Percentiles rank a stretch among this genome's conserved stretches.
phyloP scores from a whole-genome alignment of 192 early-diverging fungal genomes.

The Coemansia brasiliensis region DNA sequence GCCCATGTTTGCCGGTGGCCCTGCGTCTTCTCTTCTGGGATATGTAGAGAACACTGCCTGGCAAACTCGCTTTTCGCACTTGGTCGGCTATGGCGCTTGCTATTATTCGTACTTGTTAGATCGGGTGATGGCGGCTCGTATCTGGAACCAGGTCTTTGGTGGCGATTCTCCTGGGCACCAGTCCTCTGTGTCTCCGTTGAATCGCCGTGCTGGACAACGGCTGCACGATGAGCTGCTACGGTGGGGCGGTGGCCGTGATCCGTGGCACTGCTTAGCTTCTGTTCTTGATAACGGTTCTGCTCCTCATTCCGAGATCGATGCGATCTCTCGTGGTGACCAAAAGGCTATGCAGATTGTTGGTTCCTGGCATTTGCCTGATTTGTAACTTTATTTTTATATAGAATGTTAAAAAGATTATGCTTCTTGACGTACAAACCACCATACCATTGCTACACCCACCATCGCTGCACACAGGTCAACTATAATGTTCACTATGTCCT shows the following conservation, averaged over 20 bases:
- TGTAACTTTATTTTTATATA: slow-evolving; percentile 29
- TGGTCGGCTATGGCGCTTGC: slow-evolving; percentile 87
- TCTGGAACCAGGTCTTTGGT: slow-evolving; percentile 74
- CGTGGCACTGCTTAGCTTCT: slow-evolving; percentile 75
- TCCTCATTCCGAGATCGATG: slow-evolving; percentile 31
- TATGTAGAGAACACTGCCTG: slow-evolving; percentile 73
- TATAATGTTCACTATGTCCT: slow-evolving; percentile 25
- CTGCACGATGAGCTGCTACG: slow-evolving; percentile 73
- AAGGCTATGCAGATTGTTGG: slow-evolving; percentile 72
- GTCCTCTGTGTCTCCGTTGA: slow-evolving; percentile 45
- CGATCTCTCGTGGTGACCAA: slow-evolving; percentile 60
- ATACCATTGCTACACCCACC: slow-evolving; percentile 42
- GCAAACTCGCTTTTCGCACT: slow-evolving; percentile 90
- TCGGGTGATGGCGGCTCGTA: slow-evolving; percentile 72
- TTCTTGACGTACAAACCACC: slow-evolving; percentile 31
- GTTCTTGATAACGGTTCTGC: slow-evolving; percentile 58
- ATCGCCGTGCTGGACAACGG: slow-evolving; percentile 64
- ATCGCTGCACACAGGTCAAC: slow-evolving; percentile 43
- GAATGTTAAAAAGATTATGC: neutral
- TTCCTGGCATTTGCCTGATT: slow-evolving; percentile 61
- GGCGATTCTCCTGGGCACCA: slow-evolving; percentile 26
- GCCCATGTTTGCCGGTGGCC: slow-evolving; percentile 34
- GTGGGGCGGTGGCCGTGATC: slow-evolving; percentile 94
- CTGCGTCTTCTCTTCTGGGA: slow-evolving; percentile 63
- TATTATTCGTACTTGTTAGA: slow-evolving; percentile 97